Conservation (phyloP, 306 rosid genomes). For the Prunus kanzakura region DNA sequence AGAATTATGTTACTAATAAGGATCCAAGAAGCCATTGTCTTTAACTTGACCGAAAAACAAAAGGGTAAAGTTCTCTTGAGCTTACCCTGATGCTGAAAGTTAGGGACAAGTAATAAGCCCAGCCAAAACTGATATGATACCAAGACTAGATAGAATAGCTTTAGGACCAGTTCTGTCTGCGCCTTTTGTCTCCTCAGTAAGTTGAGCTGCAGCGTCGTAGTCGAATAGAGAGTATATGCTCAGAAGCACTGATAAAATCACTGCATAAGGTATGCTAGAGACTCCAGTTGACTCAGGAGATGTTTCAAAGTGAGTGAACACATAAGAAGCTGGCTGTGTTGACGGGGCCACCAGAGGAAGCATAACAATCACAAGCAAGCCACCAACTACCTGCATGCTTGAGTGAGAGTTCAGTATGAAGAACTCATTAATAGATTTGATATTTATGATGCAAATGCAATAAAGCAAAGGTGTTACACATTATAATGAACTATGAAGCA, state of each 20-base stretch:
- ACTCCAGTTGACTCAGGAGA: conserved; percentile 17
- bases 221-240: conserved; percentile 15
- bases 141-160: too few relatives aligned
- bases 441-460: too few relatives aligned
- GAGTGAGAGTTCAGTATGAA: too few relatives aligned
- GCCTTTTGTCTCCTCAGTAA: conserved; percentile 24
- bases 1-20: neutral
- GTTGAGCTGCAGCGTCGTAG: conserved; percentile 28
- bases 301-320: neutral
- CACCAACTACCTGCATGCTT: conserved; percentile 4
- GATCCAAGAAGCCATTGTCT: neutral
- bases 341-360: conserved; percentile 23
- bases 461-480: too few relatives aligned
- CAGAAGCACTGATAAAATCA: conserved; percentile 16
- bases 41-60: neutral
- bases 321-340: conserved; percentile 21
- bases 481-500: too few relatives aligned
- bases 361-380: conserved; percentile 14
- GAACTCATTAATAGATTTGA: too few relatives aligned
- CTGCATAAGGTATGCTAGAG: conserved; percentile 25
- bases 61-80: neutral
- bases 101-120: conserved; percentile 24
- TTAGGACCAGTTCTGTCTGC: too few relatives aligned
- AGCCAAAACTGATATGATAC: too few relatives aligned
- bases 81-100: conserved; percentile 29